Evolutionary conservation across 345 rosid species (phyloP).

Genomic region (Sonneratia caseolaris): DNA sequence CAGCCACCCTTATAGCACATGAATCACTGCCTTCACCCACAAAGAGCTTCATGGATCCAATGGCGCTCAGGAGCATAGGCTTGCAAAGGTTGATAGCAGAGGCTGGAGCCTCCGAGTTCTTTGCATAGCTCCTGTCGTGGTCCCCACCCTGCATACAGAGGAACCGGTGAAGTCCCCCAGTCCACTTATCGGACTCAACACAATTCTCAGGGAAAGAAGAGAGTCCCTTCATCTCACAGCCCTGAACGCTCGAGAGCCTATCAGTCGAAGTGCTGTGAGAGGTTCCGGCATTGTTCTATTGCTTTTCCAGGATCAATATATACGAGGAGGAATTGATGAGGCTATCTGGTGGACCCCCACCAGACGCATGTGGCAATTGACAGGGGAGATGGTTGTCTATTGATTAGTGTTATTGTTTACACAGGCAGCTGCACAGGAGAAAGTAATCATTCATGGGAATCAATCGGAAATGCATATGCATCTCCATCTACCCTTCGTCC

Average conservation of each 20-base stretch:
- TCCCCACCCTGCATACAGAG: slow-evolving; percentile 56
- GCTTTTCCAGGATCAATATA: not conserved
- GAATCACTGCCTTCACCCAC: not conserved
- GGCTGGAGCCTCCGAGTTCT: slow-evolving; percentile 45
- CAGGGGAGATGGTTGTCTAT: not conserved
- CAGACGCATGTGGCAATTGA: not conserved
- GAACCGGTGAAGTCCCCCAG: slow-evolving; percentile 27
- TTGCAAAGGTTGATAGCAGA: slow-evolving; percentile 38
- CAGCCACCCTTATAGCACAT: slow-evolving; percentile 31
- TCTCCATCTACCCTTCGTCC: not conserved
- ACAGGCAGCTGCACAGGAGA: not conserved
- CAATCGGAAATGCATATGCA: not conserved
- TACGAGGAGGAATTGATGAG: not conserved
- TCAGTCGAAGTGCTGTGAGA: not conserved
- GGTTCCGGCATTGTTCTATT: not conserved
- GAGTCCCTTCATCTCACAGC: not conserved
- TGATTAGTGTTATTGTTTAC: not conserved
- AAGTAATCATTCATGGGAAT: not conserved
- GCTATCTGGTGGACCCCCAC: not conserved
- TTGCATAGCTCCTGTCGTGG: slow-evolving; percentile 43
- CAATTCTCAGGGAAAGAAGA: not conserved
- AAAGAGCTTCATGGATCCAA: slow-evolving; percentile 30
- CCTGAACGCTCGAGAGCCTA: not conserved
- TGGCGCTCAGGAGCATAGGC: slow-evolving; percentile 40
- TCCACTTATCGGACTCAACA: not conserved